A percentile compares a stretch with the other conserved stretches of the same genome.
phyloP scores from a whole-genome alignment of 768 basidiomycete species.

The Naganishia vaughanmartiniae region DNA sequence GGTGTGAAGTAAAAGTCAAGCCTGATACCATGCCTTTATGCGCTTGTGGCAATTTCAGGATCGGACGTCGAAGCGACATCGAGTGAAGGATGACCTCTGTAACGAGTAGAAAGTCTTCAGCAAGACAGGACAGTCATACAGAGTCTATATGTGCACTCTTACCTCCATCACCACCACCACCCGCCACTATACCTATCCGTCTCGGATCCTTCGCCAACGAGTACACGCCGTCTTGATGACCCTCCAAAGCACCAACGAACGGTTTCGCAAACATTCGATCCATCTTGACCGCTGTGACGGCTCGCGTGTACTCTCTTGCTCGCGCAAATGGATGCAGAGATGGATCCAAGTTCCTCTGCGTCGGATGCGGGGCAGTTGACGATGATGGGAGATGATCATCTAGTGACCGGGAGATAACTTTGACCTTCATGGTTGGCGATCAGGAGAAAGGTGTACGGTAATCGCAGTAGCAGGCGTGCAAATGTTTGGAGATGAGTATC shows the following conservation, averaged over 20 bases:
- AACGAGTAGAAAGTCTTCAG: slow-evolving; percentile 1
- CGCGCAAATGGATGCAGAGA: slow-evolving; percentile 93
- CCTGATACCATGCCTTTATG: slow-evolving; percentile 53
- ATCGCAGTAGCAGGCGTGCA: background rate
- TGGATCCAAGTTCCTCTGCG: slow-evolving; percentile 86
- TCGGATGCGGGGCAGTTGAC: slow-evolving; percentile 57
- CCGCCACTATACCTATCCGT: slow-evolving; percentile 74
- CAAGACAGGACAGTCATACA: background rate
- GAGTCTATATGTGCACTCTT: slow-evolving; percentile 44
- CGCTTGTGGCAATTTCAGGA: slow-evolving; percentile 51
- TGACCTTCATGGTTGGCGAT: slow-evolving; percentile 43
- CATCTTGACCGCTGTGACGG: slow-evolving; percentile 92
- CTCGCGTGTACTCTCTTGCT: slow-evolving; percentile 87
- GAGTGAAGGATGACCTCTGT: slow-evolving; percentile 80
- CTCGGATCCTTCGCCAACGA: slow-evolving; percentile 68
- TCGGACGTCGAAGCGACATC: slow-evolving; percentile 45
- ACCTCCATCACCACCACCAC: slow-evolving; percentile 96
- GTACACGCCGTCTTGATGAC: slow-evolving; percentile 93
- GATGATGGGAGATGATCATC: slow-evolving; percentile 51
- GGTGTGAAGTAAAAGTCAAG: slow-evolving; percentile 50
- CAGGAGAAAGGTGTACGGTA: background rate
- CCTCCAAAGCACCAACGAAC: slow-evolving; percentile 82
- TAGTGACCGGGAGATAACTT: slow-evolving; percentile 49
- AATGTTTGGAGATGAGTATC: no score
- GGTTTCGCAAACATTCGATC: slow-evolving; percentile 98